Percentiles rank a stretch among this genome's conserved stretches.
These are phyloP conservation scores for Cladosporium phlei DNA, from an alignment of 2,329 filamentous ascomycete species.

Conservation along the genomic window DNA sequence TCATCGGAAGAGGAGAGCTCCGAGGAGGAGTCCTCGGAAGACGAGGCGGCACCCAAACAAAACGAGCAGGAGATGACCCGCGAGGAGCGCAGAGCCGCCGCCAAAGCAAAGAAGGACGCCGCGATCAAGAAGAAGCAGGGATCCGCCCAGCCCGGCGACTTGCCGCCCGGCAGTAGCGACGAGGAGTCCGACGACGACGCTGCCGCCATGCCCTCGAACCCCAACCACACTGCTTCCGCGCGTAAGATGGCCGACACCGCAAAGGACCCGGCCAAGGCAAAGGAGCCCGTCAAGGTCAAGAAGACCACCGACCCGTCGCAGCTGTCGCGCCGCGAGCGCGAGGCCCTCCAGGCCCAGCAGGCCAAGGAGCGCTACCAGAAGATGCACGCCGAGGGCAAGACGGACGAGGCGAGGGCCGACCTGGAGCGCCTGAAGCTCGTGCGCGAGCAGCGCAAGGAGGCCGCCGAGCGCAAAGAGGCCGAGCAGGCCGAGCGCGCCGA, in stretches of 20 bases:
- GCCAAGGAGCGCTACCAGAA: conserved; percentile 89
- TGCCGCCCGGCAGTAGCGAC: conserved; percentile 65
- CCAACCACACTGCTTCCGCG: conserved; percentile 70
- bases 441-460: conserved; percentile 77
- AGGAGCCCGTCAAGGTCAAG: conserved; percentile 53
- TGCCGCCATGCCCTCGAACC: conserved; percentile 74
- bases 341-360: conserved; percentile 80
- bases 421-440: conserved; percentile 77
- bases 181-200: conserved; percentile 54
- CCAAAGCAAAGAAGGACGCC: conserved; percentile 86
- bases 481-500: conserved; percentile 49
- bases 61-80: conserved; percentile 60
- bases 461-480: conserved; percentile 75
- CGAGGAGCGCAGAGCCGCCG: conserved; percentile 80
- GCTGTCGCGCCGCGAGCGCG: conserved; percentile 63
- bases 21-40: conserved; percentile 39
- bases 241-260: conserved; percentile 65
- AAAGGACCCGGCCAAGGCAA: conserved; percentile 45
- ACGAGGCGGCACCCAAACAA: conserved; percentile 33
- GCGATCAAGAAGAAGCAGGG: conserved; percentile 71
- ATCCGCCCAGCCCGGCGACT: conserved; percentile 73
- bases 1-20: conserved; percentile 45
- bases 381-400: conserved; percentile 90
- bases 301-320: conserved; percentile 52
- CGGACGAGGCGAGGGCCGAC: conserved; percentile 88